Conservation (phyloP, 1,284 basidiomycete genomes). For the Leccinum fallax region DNA sequence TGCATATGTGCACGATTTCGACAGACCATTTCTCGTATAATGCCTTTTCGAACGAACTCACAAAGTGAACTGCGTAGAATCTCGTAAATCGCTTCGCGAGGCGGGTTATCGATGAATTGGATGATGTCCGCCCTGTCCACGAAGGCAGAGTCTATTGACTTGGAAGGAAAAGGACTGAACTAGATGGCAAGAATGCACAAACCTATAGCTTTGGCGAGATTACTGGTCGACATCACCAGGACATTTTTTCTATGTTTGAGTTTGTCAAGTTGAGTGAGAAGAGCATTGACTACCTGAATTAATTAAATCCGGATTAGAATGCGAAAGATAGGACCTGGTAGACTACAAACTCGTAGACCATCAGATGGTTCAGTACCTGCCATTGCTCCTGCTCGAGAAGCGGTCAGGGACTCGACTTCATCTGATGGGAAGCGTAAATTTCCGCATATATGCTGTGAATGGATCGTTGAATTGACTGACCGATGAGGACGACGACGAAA, state of each 20-base stretch:
- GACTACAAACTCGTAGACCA: conserved; percentile 74
- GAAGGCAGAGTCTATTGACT: conserved; percentile 81
- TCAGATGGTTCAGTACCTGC: conserved; percentile 94
- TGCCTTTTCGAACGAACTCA: conserved; percentile 77
- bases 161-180: neutral
- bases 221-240: conserved; percentile 95
- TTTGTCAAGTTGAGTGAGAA: conserved; percentile 96
- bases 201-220: conserved; percentile 95
- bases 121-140: conserved; percentile 97
- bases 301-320: neutral
- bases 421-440: conserved; percentile 50
- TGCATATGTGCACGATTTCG: neutral
- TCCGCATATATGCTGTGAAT: conserved; percentile 6
- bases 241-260: conserved; percentile 92
- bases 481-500: conserved; percentile 95
- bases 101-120: conserved; percentile 91
- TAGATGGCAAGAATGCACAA: conserved; percentile 21
- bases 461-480: conserved; percentile 42
- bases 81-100: conserved; percentile 90
- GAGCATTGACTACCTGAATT: conserved; percentile 90
- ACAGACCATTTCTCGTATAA: conserved; percentile 64
- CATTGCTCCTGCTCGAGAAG: conserved; percentile 92
- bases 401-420: conserved; percentile 95
- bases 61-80: conserved; percentile 84
- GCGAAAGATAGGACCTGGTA: neutral